These are phyloP conservation scores for Coriaria nepalensis DNA, from an alignment of 306 rosid genomes.

Conservation along the genomic window DNA sequence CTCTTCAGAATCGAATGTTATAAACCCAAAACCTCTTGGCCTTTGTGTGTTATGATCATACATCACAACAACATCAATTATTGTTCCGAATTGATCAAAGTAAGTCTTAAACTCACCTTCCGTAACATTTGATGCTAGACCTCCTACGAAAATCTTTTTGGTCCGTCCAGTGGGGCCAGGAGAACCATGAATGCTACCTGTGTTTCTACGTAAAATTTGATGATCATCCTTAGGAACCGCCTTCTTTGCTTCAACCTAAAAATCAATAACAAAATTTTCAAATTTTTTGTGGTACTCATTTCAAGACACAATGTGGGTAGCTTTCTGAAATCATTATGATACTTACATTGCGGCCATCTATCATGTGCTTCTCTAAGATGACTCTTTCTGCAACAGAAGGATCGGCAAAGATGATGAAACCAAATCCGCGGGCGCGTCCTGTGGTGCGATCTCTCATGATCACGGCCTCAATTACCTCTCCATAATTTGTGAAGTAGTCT, in stretches of 20 bases:
- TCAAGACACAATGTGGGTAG: slow-evolving; percentile 3
- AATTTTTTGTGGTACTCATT: slow-evolving; percentile 13
- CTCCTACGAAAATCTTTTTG: slow-evolving; percentile 88
- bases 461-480: slow-evolving; percentile 87
- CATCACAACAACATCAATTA: slow-evolving; percentile 88
- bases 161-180: slow-evolving; percentile 61
- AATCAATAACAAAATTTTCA: slow-evolving; percentile 11
- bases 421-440: slow-evolving; percentile 94
- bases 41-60: slow-evolving; percentile 93
- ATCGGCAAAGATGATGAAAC: slow-evolving; percentile 79
- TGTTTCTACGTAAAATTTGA: slow-evolving; percentile 35
- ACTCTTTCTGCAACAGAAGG: slow-evolving; percentile 80
- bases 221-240: slow-evolving; percentile 96
- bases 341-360: slow-evolving; percentile 87
- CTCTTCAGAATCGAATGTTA: slow-evolving; percentile 86
- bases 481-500: slow-evolving; percentile 65
- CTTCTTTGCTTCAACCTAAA: slow-evolving; percentile 94
- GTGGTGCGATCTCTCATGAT: slow-evolving; percentile 96
- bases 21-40: slow-evolving; percentile 96
- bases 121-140: slow-evolving; percentile 72
- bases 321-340: slow-evolving; percentile 12
- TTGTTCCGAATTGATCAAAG: slow-evolving; percentile 76
- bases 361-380: slow-evolving; percentile 73
- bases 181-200: slow-evolving; percentile 44
- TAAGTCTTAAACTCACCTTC: slow-evolving; percentile 71